Conservation (phyloP, 176 grass and related monocot species). For the Dendrocalamus sinicus region DNA sequence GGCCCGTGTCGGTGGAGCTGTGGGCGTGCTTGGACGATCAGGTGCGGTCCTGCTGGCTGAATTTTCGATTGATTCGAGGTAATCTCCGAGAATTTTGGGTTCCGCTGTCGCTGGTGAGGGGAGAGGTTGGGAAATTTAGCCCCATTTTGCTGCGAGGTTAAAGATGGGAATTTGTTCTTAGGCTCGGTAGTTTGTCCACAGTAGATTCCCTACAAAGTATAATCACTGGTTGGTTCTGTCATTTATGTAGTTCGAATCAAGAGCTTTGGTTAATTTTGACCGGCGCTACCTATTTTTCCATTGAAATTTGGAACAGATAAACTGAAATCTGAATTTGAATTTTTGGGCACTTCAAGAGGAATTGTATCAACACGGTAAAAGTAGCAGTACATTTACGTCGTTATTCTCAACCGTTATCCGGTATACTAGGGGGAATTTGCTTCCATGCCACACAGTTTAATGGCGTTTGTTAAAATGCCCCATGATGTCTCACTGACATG, state of each 20-base stretch:
- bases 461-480: too few species aligned
- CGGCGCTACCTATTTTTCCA: not conserved
- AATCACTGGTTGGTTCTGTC: not conserved
- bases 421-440: too few species aligned
- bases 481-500: too few species aligned
- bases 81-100: not conserved
- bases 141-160: not conserved
- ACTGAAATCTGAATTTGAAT: not conserved
- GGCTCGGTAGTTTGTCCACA: not conserved
- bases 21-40: not conserved
- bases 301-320: not conserved
- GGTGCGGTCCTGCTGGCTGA: not conserved
- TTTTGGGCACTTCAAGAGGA: not conserved
- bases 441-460: too few species aligned
- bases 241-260: not conserved
- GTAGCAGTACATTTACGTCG: not conserved
- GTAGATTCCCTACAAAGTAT: not conserved
- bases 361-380: not conserved
- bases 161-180: not conserved
- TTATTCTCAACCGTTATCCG: not conserved
- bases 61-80: slow-evolving; percentile 19
- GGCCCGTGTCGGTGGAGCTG: not conserved
- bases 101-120: too few species aligned
- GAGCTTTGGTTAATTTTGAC: not conserved
- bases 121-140: not conserved